Base-by-base conservation (phyloP, 1,284 basidiomycete species). In the Trametes polyzona region DNA sequence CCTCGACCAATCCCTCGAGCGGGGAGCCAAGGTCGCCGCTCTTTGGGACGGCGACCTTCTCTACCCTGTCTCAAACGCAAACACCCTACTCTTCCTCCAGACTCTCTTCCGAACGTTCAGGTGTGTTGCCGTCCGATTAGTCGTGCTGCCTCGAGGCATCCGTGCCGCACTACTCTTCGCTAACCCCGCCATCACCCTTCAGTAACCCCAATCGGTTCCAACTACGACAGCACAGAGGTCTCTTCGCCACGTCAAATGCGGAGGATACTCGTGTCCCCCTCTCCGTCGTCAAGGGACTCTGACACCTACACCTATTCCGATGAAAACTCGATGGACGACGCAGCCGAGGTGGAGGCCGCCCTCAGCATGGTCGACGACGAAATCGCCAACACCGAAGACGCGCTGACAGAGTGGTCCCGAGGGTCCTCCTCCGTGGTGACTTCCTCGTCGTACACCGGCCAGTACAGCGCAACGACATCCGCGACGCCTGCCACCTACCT, bases 301-400 rank as follows among this genome's bases (percentile, higher is more conserved):
- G 69, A 73, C 35, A 50, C 62, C 10, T 74, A 77, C 47, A 68
- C 68, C 3, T 78, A 80, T 54, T 65, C 71, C 0, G 76, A 79
- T 57, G 79, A 79, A 52, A 73, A 78, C 59, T 82, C 80, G 1
- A 51, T 77, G 17, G 70, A 72, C 57, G 82, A 81, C 40, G 70
- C 67, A 2, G 77, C 73, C 5, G 86, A 90, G 70, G 87, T 91
- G 19, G 88, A 90, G 69, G 83, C 81, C 17, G 78, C 83, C 14
- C 78, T 92, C 41, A 83, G 77, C 51, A 78, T 80, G 54, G 72
- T 90, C 23, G 86, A 88, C 58, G 75, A 88, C 41, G 84, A 91
- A 55, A 69, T 89, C 24, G 80, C 83, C 58, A 76, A 80, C 44
- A 80, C 85, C 0, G 85, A 88, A 66, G 81, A 84, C 48, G 79